A percentile compares a stretch with the other conserved stretches of the same genome.
These are phyloP conservation scores for Candida sakaeoensis DNA, from an alignment of 805 yeast genomes.

Conservation along the genomic window DNA sequence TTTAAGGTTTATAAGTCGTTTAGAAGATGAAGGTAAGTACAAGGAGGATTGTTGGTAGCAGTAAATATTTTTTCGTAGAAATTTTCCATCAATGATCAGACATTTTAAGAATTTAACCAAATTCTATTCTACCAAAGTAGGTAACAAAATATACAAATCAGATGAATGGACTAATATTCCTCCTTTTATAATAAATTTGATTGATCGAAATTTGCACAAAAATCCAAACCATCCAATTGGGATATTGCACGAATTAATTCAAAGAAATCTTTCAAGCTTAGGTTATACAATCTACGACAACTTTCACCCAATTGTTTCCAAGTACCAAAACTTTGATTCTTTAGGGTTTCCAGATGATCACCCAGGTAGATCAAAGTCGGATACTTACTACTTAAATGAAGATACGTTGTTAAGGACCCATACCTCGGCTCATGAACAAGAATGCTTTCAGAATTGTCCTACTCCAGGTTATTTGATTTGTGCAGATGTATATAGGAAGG, in stretches of 20 bases:
- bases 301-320: conserved; percentile 79
- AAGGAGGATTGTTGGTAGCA: conserved; percentile 85
- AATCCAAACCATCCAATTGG: conserved; percentile 85
- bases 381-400: conserved; percentile 85
- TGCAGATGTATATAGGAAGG: conserved; percentile 95
- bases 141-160: conserved; percentile 48
- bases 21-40: conserved; percentile 67
- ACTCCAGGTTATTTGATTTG: conserved; percentile 89
- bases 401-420: conserved; percentile 79
- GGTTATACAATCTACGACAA: conserved; percentile 79
- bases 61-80: not conserved
- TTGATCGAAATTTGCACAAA: conserved; percentile 71
- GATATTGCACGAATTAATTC: conserved; percentile 71
- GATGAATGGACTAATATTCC: conserved; percentile 89
- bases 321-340: conserved; percentile 83
- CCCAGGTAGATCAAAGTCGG: conserved; percentile 89
- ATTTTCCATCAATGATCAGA: conserved; percentile 6
- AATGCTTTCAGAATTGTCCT: conserved; percentile 62
- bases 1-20: conserved; percentile 44
- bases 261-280: conserved; percentile 56
- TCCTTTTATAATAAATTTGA: conserved; percentile 60
- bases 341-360: conserved; percentile 89
- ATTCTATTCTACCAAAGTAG: conserved; percentile 9
- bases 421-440: conserved; percentile 94
- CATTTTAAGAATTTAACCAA: not conserved